phyloP scores from a whole-genome alignment of 2,329 filamentous ascomycete genomes.

The Diplodia seriata region DNA sequence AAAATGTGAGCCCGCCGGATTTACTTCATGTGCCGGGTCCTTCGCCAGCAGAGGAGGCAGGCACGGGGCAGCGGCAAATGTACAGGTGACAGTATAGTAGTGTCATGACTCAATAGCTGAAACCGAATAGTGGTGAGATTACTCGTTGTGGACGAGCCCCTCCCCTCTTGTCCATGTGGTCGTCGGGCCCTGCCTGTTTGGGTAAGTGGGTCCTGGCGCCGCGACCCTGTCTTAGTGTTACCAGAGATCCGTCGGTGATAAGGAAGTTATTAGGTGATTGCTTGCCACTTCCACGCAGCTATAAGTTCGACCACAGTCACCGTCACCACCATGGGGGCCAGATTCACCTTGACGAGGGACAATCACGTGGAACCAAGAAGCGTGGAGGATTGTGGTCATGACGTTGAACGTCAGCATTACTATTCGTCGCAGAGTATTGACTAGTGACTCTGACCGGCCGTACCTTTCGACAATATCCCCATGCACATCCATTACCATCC shows the following conservation, averaged over 20 bases:
- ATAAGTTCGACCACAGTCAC: no score
- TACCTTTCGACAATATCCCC: neutral
- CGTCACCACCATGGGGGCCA: no score
- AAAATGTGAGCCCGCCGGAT: neutral
- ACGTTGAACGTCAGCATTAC: slow-evolving; percentile 23
- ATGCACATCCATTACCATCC: neutral
- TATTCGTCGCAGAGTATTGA: slow-evolving; percentile 8
- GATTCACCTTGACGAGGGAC: neutral
- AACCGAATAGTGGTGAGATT: no score
- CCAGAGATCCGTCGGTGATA: no score
- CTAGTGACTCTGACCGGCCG: neutral
- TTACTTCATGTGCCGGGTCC: neutral
- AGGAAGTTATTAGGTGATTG: no score
- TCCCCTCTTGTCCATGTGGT: neutral
- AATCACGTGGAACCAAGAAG: neutral
- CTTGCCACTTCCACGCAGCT: no score
- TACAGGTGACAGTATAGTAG: no score
- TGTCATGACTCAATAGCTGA: neutral
- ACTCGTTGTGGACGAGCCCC: neutral
- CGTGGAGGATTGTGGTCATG: neutral
- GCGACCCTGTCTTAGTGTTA: no score
- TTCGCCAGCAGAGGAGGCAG: neutral
- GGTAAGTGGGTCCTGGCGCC: neutral
- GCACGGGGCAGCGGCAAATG: neutral
- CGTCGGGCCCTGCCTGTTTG: neutral